Conservation (phyloP, 2,329 filamentous ascomycete genomes). For the Podosphaera xanthii region DNA sequence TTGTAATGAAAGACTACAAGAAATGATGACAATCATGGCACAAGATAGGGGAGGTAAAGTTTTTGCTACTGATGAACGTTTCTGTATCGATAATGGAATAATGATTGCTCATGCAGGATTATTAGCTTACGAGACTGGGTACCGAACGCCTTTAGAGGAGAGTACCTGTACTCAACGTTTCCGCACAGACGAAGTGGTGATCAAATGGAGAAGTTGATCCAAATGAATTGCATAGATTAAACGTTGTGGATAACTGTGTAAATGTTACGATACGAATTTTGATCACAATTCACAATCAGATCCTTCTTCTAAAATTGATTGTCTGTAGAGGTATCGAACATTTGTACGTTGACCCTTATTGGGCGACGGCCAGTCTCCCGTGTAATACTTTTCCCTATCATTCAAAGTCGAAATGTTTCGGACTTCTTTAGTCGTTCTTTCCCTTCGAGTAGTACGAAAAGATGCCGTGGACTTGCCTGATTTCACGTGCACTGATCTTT, state of each 20-base stretch:
- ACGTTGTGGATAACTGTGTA: neutral
- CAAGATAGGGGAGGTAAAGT: slow-evolving; percentile 69
- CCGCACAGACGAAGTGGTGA: slow-evolving; percentile 58
- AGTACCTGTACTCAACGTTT: slow-evolving; percentile 71
- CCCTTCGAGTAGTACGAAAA: slow-evolving; percentile 9
- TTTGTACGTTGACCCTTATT: slow-evolving; percentile 9
- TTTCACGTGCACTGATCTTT: slow-evolving; percentile 14
- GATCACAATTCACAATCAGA: neutral
- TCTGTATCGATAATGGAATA: slow-evolving; percentile 97
- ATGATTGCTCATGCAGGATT: slow-evolving; percentile 97
- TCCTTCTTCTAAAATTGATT: slow-evolving; percentile 52
- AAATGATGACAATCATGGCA: slow-evolving; percentile 98
- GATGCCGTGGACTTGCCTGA: slow-evolving; percentile 9
- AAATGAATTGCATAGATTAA: neutral
- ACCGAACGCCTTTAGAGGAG: slow-evolving; percentile 52
- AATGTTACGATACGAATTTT: neutral
- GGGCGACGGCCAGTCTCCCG: slow-evolving; percentile 4
- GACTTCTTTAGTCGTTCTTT: slow-evolving; percentile 10
- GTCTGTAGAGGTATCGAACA: slow-evolving; percentile 28
- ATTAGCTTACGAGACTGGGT: slow-evolving; percentile 63
- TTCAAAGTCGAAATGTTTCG: slow-evolving; percentile 7
- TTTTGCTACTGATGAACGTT: slow-evolving; percentile 87
- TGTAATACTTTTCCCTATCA: slow-evolving; percentile 4
- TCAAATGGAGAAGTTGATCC: slow-evolving; percentile 47
- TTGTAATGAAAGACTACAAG: slow-evolving; percentile 79